Percentiles rank a stretch among this genome's conserved stretches.
Evolutionary conservation across 768 basidiomycete genomes (phyloP).

Genomic region (Termitomyces sp.): DNA sequence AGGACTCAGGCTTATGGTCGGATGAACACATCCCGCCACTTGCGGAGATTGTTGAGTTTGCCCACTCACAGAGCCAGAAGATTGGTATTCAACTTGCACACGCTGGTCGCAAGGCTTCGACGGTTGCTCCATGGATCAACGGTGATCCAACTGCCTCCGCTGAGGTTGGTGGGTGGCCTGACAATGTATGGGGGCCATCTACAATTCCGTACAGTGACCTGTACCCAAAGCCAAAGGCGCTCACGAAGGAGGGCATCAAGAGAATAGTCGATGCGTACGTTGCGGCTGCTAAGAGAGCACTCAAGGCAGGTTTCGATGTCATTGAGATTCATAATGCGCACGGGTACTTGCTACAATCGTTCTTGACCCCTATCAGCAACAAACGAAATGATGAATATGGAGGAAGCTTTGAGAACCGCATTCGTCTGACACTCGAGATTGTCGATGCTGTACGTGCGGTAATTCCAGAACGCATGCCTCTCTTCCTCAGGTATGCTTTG

Average conservation of each 20-base stretch:
- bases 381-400: slow-evolving; percentile 66
- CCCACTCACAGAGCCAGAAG: slow-evolving; percentile 65
- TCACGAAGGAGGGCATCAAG: slow-evolving; percentile 53
- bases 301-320: slow-evolving; percentile 56
- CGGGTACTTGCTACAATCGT: slow-evolving; percentile 52
- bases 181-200: slow-evolving; percentile 54
- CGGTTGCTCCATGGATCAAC: slow-evolving; percentile 54
- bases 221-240: slow-evolving; percentile 49
- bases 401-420: slow-evolving; percentile 67
- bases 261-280: slow-evolving; percentile 50
- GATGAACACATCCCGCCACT: slow-evolving; percentile 47
- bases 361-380: slow-evolving; percentile 57
- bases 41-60: slow-evolving; percentile 57
- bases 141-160: slow-evolving; percentile 26
- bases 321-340: slow-evolving; percentile 65
- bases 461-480: slow-evolving; percentile 57
- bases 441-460: slow-evolving; percentile 56
- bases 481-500: slow-evolving; percentile 57
- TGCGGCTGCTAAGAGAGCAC: slow-evolving; percentile 43
- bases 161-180: slow-evolving; percentile 44
- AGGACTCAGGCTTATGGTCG: slow-evolving; percentile 61
- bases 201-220: slow-evolving; percentile 35
- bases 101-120: slow-evolving; percentile 72
- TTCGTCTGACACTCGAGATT: slow-evolving; percentile 55
- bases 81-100: slow-evolving; percentile 75